A percentile compares a stretch with the other conserved stretches of the same genome.
phyloP scores from a whole-genome alignment of 225 moss, liverwort and hornwort genomes.

The Sphagnum tenellum region DNA sequence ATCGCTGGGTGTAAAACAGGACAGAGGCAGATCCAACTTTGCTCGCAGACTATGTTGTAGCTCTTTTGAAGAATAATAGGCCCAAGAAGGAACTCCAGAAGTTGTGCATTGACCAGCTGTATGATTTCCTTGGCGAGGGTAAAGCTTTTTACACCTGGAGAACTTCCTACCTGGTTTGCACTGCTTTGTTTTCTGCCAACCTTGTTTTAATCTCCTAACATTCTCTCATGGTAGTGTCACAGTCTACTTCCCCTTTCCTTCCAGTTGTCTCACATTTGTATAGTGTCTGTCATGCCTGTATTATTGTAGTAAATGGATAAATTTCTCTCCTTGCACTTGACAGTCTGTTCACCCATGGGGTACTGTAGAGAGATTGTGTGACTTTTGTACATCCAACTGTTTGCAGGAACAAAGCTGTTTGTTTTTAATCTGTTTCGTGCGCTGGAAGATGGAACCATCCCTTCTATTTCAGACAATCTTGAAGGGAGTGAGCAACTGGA shows the following conservation, averaged over 20 bases:
- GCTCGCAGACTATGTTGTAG: slow-evolving; percentile 90
- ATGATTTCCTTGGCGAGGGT: slow-evolving; percentile 96
- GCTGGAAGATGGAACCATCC: slow-evolving; percentile 85
- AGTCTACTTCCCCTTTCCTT: too few species aligned
- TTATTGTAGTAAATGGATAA: too few species aligned
- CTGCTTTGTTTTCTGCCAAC: too few species aligned
- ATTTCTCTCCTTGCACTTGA: too few species aligned
- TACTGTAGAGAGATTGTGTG: too few species aligned
- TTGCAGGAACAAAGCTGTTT: slow-evolving; percentile 75
- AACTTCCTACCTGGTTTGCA: too few species aligned
- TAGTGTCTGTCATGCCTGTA: too few species aligned
- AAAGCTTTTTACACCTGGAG: background rate
- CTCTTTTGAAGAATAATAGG: slow-evolving; percentile 85
- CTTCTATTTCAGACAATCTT: slow-evolving; percentile 78
- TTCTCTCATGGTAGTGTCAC: too few species aligned
- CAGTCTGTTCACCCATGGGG: too few species aligned
- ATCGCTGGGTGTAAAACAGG: slow-evolving; percentile 30
- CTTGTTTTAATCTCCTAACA: slow-evolving; percentile 5
- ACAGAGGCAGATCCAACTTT: slow-evolving; percentile 90
- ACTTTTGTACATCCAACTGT: too few species aligned
- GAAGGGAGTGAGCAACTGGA: slow-evolving; percentile 66
- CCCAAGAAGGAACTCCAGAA: slow-evolving; percentile 85
- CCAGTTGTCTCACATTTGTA: too few species aligned
- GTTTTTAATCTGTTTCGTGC: slow-evolving; percentile 88
- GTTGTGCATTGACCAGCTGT: slow-evolving; percentile 81